Conservation (phyloP, 805 yeast species). For the Kuraishia ogatae region DNA sequence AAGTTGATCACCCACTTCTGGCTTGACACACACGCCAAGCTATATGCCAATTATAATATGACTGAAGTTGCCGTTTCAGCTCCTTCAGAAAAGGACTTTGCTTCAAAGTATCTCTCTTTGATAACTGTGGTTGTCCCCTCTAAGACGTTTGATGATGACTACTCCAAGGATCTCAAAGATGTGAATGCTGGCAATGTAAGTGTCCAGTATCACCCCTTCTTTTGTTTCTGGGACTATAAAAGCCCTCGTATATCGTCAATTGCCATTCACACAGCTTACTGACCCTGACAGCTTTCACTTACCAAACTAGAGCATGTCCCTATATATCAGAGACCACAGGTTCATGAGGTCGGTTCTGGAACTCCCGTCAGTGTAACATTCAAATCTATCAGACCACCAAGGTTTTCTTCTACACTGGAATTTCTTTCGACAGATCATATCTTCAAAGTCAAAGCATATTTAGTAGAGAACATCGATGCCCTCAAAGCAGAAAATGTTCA, state of each 20-base stretch:
- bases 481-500: slow-evolving; percentile 17
- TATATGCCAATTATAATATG: background rate
- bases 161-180: slow-evolving; percentile 19
- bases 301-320: slow-evolving; percentile 16
- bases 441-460: slow-evolving; percentile 28
- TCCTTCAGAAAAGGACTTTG: slow-evolving; percentile 34
- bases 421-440: slow-evolving; percentile 16
- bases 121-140: slow-evolving; percentile 33
- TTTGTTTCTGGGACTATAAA: too few relatives aligned
- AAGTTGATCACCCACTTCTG: too few relatives aligned
- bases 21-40: too few relatives aligned
- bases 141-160: slow-evolving; percentile 11
- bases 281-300: slow-evolving; percentile 6
- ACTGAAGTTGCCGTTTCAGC: slow-evolving; percentile 3
- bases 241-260: too few relatives aligned
- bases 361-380: slow-evolving; percentile 25
- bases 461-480: slow-evolving; percentile 21
- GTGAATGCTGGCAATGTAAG: slow-evolving; percentile 1
- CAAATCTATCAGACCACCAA: slow-evolving; percentile 70
- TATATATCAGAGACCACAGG: slow-evolving; percentile 20
- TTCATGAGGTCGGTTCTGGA: slow-evolving; percentile 13
- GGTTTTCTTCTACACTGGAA: slow-evolving; percentile 30
- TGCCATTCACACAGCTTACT: too few relatives aligned
- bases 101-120: slow-evolving; percentile 37
- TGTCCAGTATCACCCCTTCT: too few relatives aligned